Evolutionary conservation across 2,329 filamentous ascomycete species (phyloP).

Genomic region (Ploettnerulaceae sp.): DNA sequence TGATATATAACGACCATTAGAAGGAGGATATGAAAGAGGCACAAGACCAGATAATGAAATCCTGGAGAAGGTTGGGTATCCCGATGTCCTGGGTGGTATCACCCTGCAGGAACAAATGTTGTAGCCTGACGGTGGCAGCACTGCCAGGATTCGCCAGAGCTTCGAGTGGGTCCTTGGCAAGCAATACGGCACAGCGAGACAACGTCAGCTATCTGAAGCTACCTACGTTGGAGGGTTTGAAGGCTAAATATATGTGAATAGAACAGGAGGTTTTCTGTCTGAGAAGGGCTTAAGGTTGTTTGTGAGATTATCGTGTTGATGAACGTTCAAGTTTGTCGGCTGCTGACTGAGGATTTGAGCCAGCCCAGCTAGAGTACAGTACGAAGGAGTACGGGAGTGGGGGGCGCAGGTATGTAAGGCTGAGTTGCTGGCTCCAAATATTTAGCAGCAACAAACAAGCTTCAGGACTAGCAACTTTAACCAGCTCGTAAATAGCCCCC

Average conservation of each 20-base stretch:
- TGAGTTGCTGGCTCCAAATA: slow-evolving; percentile 8
- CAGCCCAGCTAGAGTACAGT: not conserved
- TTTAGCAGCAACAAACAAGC: not conserved
- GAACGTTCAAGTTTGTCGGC: not conserved
- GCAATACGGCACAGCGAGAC: slow-evolving; percentile 3
- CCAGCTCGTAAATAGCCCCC: not conserved
- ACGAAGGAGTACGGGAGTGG: not conserved
- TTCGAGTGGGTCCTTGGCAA: slow-evolving; percentile 10
- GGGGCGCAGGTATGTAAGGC: slow-evolving; percentile 6
- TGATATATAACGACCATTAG: slow-evolving; percentile 2
- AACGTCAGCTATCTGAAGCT: slow-evolving; percentile 13
- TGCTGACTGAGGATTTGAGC: slow-evolving; percentile 1
- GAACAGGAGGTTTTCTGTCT: too few species aligned
- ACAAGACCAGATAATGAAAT: slow-evolving; percentile 13
- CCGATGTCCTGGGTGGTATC: not conserved
- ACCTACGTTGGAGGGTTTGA: not conserved
- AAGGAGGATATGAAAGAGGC: slow-evolving; percentile 6
- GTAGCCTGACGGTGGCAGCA: slow-evolving; percentile 28
- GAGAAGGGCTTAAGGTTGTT: too few species aligned
- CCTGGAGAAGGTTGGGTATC: slow-evolving; percentile 11
- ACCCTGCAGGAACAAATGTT: slow-evolving; percentile 23
- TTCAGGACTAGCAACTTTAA: not conserved
- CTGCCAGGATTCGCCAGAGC: slow-evolving; percentile 11
- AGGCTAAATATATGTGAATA: too few species aligned
- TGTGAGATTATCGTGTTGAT: too few species aligned